Evolutionary conservation across 805 yeast genomes (phyloP), one percentile per base, ranked within the genome.

Genomic region (Candida ulmi): DNA sequence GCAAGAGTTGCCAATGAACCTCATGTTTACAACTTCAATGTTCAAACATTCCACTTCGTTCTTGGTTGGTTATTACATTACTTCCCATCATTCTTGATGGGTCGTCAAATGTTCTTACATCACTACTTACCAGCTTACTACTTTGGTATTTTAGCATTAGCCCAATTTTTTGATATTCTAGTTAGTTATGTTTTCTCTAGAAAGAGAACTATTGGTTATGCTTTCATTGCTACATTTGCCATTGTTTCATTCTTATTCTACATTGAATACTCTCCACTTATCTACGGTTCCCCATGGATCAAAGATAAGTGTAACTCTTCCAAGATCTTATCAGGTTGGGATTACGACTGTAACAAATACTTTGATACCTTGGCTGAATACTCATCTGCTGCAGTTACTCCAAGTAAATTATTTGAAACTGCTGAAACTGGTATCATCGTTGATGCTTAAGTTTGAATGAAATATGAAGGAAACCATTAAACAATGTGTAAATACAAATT

Each of bases 61-160:
- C 54, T 76, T 8, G 95, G 95, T 33, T 87, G 88, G 85, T 65
- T 59, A 9, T 45, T 82, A 29, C 95, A 87, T 61, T 82, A 75
- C 57, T 57, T 71, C 39, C 95, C 95, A 49, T 84, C 86, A 38
- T 81, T 76, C 63, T 66, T 90, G 42, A 90, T 90, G 98, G 88
- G 80, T 18, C 80, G 98, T 66, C 97, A 90, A 66, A 64, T 90
- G 63, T 90, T 91, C 68, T 69, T 90, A 58, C 98, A 90, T 62
- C 98, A 90, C 63, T 91, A 91, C 62, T 66, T 93, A 50, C 97
- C 96, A 41, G 87, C 98, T 2, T 74, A 87, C 38, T 93, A 88
- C 66, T 93, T 93, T 63, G 93, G 88, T 35, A 69, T 86, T 39
- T 69, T 87, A 47, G 86, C 83, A 3, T 66, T 87, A 37, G 85